A percentile compares a stretch with the other conserved stretches of the same genome.
These are phyloP conservation scores for Xylaria sp. DNA, from an alignment of 2,329 filamentous ascomycete species.

Conservation along the genomic window DNA sequence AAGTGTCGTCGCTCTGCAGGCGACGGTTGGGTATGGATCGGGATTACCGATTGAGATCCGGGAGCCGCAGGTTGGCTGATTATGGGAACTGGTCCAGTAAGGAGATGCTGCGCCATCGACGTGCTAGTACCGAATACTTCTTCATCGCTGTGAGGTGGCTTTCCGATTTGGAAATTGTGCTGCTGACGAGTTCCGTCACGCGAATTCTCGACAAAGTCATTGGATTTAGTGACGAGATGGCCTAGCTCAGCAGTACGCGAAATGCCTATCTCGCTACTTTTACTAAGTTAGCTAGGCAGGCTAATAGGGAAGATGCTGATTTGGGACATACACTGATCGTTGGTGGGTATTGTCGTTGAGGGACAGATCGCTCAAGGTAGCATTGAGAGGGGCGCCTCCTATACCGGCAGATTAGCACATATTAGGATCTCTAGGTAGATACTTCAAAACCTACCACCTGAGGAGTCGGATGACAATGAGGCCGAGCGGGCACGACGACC, in stretches of 20 bases:
- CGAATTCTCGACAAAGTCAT: conserved; percentile 11
- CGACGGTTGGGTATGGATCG: conserved; percentile 30
- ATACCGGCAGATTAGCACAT: conserved; percentile 17
- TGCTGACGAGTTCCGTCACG: conserved; percentile 21
- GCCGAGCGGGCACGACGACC: conserved; percentile 32
- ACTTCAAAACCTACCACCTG: conserved; percentile 29
- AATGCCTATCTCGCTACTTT: conserved; percentile 30
- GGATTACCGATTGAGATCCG: conserved; percentile 20
- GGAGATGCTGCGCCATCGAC: conserved; percentile 17
- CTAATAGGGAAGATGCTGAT: background rate
- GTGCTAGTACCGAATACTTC: conserved; percentile 31
- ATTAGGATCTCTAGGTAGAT: background rate
- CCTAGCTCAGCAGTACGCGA: conserved; percentile 17
- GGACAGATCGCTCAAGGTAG: conserved; percentile 27
- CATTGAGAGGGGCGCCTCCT: conserved; percentile 35
- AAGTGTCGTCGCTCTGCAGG: conserved; percentile 39
- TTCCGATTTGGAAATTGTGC: conserved; percentile 36
- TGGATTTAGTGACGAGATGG: conserved; percentile 1
- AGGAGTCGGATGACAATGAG: conserved; percentile 37
- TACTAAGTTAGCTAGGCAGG: conserved; percentile 8
- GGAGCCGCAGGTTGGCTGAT: conserved; percentile 14
- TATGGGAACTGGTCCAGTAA: conserved; percentile 16
- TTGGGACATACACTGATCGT: conserved; percentile 31
- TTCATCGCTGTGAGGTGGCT: conserved; percentile 34
- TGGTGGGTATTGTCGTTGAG: conserved; percentile 28